Conservation (phyloP, 768 basidiomycete genomes). For the Rickenella mellea region DNA sequence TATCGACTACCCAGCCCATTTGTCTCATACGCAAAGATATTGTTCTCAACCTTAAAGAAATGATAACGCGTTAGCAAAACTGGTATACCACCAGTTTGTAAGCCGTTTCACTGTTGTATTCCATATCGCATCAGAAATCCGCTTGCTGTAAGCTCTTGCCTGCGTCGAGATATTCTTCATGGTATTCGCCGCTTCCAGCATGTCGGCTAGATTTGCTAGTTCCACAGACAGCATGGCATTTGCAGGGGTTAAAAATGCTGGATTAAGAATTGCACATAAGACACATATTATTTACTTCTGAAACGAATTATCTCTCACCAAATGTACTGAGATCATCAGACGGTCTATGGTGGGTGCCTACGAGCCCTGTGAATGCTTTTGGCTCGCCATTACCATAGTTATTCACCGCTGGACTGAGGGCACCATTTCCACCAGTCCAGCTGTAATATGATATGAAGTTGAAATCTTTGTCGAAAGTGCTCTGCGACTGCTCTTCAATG, state of each 20-base stretch:
- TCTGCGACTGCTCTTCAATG: slow-evolving; percentile 67
- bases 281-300: too few relatives aligned
- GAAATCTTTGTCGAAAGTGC: slow-evolving; percentile 59
- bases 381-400: slow-evolving; percentile 72
- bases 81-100: neutral
- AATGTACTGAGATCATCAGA: slow-evolving; percentile 67
- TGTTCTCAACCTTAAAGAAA: slow-evolving; percentile 39
- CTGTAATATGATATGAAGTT: slow-evolving; percentile 73
- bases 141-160: slow-evolving; percentile 48
- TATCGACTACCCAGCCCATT: slow-evolving; percentile 68
- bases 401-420: slow-evolving; percentile 51
- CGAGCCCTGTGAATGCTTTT: slow-evolving; percentile 62
- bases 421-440: slow-evolving; percentile 66
- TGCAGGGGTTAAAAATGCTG: slow-evolving; percentile 69
- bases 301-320: slow-evolving; percentile 26
- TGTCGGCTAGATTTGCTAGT: slow-evolving; percentile 44
- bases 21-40: slow-evolving; percentile 69
- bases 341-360: slow-evolving; percentile 70
- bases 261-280: too few relatives aligned
- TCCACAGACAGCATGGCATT: slow-evolving; percentile 82
- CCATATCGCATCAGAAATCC: slow-evolving; percentile 55
- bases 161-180: slow-evolving; percentile 40
- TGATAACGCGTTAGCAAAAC: slow-evolving; percentile 1
- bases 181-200: slow-evolving; percentile 43
- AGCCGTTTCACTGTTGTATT: slow-evolving; percentile 37